These are phyloP conservation scores for Thermomyces lanuginosus DNA, from an alignment of 2,329 filamentous ascomycete genomes.

Conservation along the genomic window DNA sequence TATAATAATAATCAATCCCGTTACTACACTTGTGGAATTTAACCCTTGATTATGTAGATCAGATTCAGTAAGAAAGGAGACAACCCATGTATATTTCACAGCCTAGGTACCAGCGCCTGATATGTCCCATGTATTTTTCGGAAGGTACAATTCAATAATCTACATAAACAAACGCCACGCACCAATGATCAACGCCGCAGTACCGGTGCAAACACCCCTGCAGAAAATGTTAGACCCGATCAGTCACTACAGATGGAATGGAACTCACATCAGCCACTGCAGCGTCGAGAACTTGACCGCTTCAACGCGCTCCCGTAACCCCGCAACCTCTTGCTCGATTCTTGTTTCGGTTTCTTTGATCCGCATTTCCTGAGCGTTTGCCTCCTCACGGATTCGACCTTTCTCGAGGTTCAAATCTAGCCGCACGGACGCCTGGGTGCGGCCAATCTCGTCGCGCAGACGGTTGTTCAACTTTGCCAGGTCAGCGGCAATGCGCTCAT, in stretches of 20 bases:
- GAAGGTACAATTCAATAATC: no score
- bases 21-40: no score
- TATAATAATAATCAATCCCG: no score
- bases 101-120: no score
- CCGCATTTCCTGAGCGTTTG: slow-evolving; percentile 89
- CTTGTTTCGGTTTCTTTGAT: slow-evolving; percentile 97
- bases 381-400: slow-evolving; percentile 88
- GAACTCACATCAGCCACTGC: slow-evolving; percentile 91
- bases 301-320: slow-evolving; percentile 78
- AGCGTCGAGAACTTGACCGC: slow-evolving; percentile 95
- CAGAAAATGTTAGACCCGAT: slow-evolving; percentile 5
- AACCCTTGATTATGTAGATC: no score
- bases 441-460: slow-evolving; percentile 79
- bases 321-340: slow-evolving; percentile 93
- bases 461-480: slow-evolving; percentile 83
- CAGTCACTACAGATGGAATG: slow-evolving; percentile 11
- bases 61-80: no score
- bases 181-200: slow-evolving; percentile 43
- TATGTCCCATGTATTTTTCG: no score
- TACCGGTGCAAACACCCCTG: slow-evolving; percentile 44
- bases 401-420: slow-evolving; percentile 93
- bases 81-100: no score
- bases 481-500: slow-evolving; percentile 87
- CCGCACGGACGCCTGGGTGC: slow-evolving; percentile 83
- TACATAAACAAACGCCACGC: slow-evolving; percentile 45